Percentiles rank a stretch among this genome's conserved stretches.
Evolutionary conservation across 192 early-diverging fungal species (phyloP).

Genomic region (Linnemannia hyalina): DNA sequence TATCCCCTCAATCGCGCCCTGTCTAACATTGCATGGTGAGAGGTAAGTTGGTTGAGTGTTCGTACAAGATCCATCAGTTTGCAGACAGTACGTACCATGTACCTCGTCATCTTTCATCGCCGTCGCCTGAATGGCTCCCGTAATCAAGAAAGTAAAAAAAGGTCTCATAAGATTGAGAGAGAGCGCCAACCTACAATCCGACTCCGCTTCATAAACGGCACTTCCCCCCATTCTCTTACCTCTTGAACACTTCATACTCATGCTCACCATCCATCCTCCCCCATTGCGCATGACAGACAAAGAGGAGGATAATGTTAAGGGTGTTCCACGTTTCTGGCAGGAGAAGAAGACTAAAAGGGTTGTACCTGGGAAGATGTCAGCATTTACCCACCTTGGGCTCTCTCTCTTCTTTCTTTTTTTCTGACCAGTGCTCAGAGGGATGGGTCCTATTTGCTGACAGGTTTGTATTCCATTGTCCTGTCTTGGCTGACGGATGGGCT

Average conservation of each 20-base stretch:
- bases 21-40: too few species aligned
- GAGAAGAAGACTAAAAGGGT: background rate
- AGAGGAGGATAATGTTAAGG: background rate
- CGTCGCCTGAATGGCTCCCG: background rate
- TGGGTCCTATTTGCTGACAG: background rate
- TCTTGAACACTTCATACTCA: background rate
- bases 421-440: background rate
- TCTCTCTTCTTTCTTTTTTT: background rate
- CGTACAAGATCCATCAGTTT: background rate
- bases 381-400: background rate
- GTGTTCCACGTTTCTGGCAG: background rate
- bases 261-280: background rate
- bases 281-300: background rate
- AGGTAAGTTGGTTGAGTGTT: too few species aligned
- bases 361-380: conserved; percentile 2
- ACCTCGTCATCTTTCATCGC: background rate
- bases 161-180: background rate
- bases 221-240: background rate
- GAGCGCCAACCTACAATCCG: background rate
- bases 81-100: background rate
- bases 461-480: background rate
- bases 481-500: background rate
- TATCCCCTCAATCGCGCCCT: background rate
- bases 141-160: background rate
- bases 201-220: background rate